A percentile compares a stretch with the other conserved stretches of the same genome.
phyloP scores from a whole-genome alignment of 352 stramenopile species.

The Elongisporangium prolatum region DNA sequence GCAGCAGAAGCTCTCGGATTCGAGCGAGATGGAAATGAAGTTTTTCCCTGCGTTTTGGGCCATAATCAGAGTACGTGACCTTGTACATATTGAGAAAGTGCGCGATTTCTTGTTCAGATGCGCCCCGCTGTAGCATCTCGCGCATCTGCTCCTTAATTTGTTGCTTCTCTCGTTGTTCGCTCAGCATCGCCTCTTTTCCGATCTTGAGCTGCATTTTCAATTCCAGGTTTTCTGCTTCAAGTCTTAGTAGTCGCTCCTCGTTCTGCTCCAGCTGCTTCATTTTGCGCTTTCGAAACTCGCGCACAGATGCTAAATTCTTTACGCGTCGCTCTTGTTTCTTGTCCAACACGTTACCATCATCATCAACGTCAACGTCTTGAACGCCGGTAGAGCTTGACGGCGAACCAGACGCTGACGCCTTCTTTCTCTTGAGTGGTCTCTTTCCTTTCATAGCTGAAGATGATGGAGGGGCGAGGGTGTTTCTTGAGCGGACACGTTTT shows the following conservation, averaged over 20 bases:
- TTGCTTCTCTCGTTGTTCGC: constrained; percentile 70
- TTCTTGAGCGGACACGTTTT: constrained; percentile 4
- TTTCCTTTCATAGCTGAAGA: constrained; percentile 10
- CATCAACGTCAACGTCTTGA: constrained; percentile 9
- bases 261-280: constrained; percentile 74
- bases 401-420: constrained; percentile 9
- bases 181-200: constrained; percentile 68
- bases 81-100: constrained; percentile 83
- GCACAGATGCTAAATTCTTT: constrained; percentile 70
- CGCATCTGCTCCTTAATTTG: constrained; percentile 81
- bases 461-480: constrained; percentile 1
- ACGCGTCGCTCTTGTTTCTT: constrained; percentile 64
- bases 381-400: constrained; percentile 5
- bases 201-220: constrained; percentile 81
- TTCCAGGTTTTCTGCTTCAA: constrained; percentile 76
- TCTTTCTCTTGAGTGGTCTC: constrained; percentile 23
- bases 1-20: constrained; percentile 68
- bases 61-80: constrained; percentile 78
- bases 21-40: constrained; percentile 66
- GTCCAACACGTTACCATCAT: constrained; percentile 24
- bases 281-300: constrained; percentile 75
- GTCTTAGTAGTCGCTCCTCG: constrained; percentile 44
- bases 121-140: constrained; percentile 64
- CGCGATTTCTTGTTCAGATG: constrained; percentile 66
- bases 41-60: constrained; percentile 64